Evolutionary conservation across 2,329 filamentous ascomycete species (phyloP), one percentile per base, ranked within the genome.

Genomic region (Trichophyton benhamiae): DNA sequence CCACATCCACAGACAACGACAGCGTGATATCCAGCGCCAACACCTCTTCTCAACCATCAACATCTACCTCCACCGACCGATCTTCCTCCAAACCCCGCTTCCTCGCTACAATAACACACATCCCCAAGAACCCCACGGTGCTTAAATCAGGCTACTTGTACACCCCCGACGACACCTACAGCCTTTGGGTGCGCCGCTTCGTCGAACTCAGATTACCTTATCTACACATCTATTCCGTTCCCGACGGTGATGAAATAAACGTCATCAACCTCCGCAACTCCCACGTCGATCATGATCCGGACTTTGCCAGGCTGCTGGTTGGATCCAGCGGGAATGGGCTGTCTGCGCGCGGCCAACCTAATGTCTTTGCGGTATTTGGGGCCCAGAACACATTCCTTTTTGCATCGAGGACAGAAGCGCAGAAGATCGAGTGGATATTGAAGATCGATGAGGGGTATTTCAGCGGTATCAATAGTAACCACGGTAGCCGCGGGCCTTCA

Each of bases 381-480:
- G 89, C 87, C 63, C 88, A 94, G 72, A 96, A 96, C 74, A 96
- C 91, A 36, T 99, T 91, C 83, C 80, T 99, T 46, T 97, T 99
- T 73, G 89, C 91, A 13, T 89, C 91, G 25, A 82, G 91, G 62
- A 92, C 85, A 68, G 92, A 96, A 77, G 82, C 86, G 57, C 91
- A 96, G 74, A 96, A 96, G 79, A 87, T 91, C 67, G 94, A 97
- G 72, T 99, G 94, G 94, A 96, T 99, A 67, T 83, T 95, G 74
- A 87, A 88, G 69, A 90, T 99, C 67, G 94, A 99, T 74, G 88
- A 96, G 78, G 89, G 87, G 66, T 86, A 82, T 72, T 83, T 84
- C 68, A 76, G 73, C 63, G 57, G 57, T 20, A 49, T 30, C 7
- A 59, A 59, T 13, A 17, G 17, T 48, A 59, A 48, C 25, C 11